These are phyloP conservation scores for Phycomyces blakesleeanus DNA, from an alignment of 192 early-diverging fungal genomes.

Conservation along the genomic window DNA sequence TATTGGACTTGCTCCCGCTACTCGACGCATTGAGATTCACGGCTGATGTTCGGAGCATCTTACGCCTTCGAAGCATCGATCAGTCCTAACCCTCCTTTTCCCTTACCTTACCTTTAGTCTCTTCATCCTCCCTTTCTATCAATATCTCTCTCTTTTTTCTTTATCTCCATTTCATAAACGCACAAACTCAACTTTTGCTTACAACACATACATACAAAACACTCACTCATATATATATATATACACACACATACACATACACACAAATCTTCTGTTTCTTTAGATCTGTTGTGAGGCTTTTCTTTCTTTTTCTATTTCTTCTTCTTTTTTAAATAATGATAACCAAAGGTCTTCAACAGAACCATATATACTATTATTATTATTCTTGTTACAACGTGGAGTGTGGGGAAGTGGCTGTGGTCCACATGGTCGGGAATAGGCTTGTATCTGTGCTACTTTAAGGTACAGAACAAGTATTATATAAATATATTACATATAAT, in stretches of 20 bases:
- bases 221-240: background rate
- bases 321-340: no score
- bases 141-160: background rate
- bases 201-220: conserved; percentile 3
- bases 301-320: no score
- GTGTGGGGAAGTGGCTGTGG: no score
- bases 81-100: no score
- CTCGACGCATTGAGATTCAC: conserved; percentile 84
- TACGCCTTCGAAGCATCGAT: conserved; percentile 41
- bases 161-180: background rate
- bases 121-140: background rate
- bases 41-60: conserved; percentile 78
- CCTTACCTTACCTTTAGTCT: background rate
- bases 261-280: background rate
- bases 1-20: conserved; percentile 84
- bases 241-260: background rate
- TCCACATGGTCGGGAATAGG: no score
- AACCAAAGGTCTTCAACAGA: background rate
- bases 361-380: background rate
- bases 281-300: no score
- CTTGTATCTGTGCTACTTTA: no score
- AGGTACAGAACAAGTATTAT: no score
- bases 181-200: background rate
- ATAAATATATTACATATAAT: no score
- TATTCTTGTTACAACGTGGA: background rate